These are phyloP conservation scores for Trichoderma simmonsii DNA, from an alignment of 2,329 filamentous ascomycete species.

Conservation along the genomic window DNA sequence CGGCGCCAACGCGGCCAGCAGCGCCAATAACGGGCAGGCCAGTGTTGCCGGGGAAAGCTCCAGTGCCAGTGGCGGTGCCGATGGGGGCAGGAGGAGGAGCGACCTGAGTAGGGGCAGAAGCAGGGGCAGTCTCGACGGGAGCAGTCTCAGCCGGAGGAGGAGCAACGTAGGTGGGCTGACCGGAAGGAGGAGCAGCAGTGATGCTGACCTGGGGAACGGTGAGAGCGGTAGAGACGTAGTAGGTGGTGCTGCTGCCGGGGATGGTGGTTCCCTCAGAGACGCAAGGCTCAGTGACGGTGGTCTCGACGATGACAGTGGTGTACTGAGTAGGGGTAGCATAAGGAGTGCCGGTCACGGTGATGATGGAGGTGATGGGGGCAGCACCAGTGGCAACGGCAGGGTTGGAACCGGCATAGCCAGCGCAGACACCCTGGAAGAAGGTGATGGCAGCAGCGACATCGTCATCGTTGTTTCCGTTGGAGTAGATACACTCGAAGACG, in stretches of 20 bases:
- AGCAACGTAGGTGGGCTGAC: conserved; percentile 40
- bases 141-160: conserved; percentile 5
- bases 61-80: conserved; percentile 33
- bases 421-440: conserved; percentile 92
- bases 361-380: conserved; percentile 60
- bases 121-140: not conserved
- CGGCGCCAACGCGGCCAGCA: conserved; percentile 39
- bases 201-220: conserved; percentile 54
- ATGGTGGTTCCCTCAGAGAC: conserved; percentile 48
- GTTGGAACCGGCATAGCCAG: conserved; percentile 68
- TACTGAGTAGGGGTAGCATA: conserved; percentile 44
- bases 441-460: conserved; percentile 68
- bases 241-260: conserved; percentile 44
- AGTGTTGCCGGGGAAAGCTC: conserved; percentile 35
- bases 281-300: conserved; percentile 49
- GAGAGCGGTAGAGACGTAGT: conserved; percentile 49
- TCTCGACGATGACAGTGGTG: conserved; percentile 50
- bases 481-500: conserved; percentile 77
- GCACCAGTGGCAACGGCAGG: conserved; percentile 80
- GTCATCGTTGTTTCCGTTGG: conserved; percentile 65
- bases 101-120: conserved; percentile 22
- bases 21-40: conserved; percentile 39
- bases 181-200: conserved; percentile 25
- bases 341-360: conserved; percentile 52
- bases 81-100: conserved; percentile 27